Percentiles rank a stretch among this genome's conserved stretches.
These are phyloP conservation scores for Mycena vitilis DNA, from an alignment of 768 basidiomycete species.

Conservation along the genomic window DNA sequence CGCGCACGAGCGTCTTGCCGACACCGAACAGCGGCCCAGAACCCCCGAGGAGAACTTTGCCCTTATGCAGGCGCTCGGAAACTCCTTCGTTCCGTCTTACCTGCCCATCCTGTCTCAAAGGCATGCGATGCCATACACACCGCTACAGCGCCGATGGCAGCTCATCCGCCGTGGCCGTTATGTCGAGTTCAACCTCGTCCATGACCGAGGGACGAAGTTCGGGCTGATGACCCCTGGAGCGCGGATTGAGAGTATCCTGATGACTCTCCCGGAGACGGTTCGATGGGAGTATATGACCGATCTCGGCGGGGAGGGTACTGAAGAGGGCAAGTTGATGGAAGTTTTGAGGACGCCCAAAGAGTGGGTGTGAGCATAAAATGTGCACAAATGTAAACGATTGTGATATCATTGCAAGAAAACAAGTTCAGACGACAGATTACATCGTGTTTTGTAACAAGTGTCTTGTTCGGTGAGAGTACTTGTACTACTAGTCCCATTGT, in stretches of 20 bases:
- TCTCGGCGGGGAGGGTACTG: conserved; percentile 71
- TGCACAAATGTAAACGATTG: not conserved
- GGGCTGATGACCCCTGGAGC: conserved; percentile 87
- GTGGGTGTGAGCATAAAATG: conserved; percentile 59
- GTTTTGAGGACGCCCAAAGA: conserved; percentile 71
- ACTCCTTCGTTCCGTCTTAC: conserved; percentile 91
- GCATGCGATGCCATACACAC: conserved; percentile 65
- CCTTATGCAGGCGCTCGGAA: conserved; percentile 77
- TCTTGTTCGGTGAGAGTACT: no score
- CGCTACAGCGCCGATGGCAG: conserved; percentile 90
- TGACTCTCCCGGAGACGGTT: conserved; percentile 89
- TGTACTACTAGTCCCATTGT: no score
- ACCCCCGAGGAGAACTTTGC: conserved; percentile 79
- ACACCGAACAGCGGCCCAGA: conserved; percentile 57
- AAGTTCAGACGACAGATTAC: not conserved
- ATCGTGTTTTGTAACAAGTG: no score
- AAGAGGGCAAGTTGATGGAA: conserved; percentile 73
- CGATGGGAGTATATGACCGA: conserved; percentile 93
- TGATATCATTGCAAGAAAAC: no score
- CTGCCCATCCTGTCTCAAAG: conserved; percentile 83
- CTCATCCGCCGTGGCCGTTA: conserved; percentile 90
- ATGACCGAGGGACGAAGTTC: conserved; percentile 90
- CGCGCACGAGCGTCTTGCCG: conserved; percentile 70
- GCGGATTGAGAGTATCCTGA: conserved; percentile 89
- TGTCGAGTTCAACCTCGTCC: conserved; percentile 93